Evolutionary conservation across 2,329 filamentous ascomycete genomes (phyloP), one percentile per base, ranked within the genome.

Genomic region (Uncinocarpus reesii): DNA sequence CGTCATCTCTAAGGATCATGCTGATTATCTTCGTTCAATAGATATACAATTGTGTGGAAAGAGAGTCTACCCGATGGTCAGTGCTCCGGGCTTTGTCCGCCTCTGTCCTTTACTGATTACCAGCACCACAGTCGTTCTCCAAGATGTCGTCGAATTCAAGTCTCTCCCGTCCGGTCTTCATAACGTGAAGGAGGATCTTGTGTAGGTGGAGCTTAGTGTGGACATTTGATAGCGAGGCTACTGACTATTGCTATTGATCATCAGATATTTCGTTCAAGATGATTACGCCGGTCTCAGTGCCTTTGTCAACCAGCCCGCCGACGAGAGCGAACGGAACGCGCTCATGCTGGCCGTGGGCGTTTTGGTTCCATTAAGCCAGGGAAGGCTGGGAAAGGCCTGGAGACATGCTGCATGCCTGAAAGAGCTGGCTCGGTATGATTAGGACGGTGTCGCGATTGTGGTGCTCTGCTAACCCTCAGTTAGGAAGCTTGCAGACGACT

Each of bases 131-230:
- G 73, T 79, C 34, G 65, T 74, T 40, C 77, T 96, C 42, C 86
- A 94, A 57, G 87, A 87, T 48, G 80, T 84, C 20, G 87, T 95
- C 60, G 92, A 98, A 68, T 98, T 88, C 76, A 96, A 95, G 69
- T 93, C 87, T 53, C 76, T 98, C 40, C 92, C 92, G 2, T 96
- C 90, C 0, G 92, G 92, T 20, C 68, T 95, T 42, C 92, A 98
- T 68, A 84, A 86, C 49, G 86, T 96, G 16, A 74, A 82, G 26
- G 80, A 89, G 56, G 92, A 98, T 65, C 73, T 96, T 44, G 73
- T 84, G 67, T 78, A 68, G 45, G n/a, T 37, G 29, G 36, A 16
- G 5, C 21, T 28, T 28, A 15, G 8, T 11, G 1, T 13, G 11
- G 5, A 15, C 6, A 4, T n/a, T 20, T 20, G 15, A 13, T 15